Evolutionary conservation across 768 basidiomycete species (phyloP), one percentile per base, ranked within the genome.

Genomic region (Boletus rex-veris): DNA sequence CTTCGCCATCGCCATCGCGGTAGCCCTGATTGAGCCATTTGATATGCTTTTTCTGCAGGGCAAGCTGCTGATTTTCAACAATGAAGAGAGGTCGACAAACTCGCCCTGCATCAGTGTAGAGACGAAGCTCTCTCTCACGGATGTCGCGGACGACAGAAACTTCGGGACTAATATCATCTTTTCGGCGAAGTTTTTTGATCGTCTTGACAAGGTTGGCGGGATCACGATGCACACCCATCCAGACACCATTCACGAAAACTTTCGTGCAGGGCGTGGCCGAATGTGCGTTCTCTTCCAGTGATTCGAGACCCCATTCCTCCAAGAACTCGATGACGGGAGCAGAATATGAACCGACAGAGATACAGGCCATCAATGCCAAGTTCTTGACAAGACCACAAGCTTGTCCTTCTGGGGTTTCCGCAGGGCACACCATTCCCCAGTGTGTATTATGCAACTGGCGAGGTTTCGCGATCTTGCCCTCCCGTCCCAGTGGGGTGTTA

Each of bases 361-460:
- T 97, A 72, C 93, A 96, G 5, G 96, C 77, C 94, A 98, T 96
- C 60, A 98, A 84, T 0, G 97, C 92, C 53, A 99, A 75, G 73
- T 99, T 98, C 77, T 99, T 98, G 73, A 98, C 97, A 41, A 98
- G 82, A 73, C 97, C 97, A 73, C 97, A 99, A 56, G 97, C 97
- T 71, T 98, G 97, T 43, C 97, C 97, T 84, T 99, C 97, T 2
- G 97, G 97, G 4, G 97, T 99, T 72, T 99, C 97, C 37, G 97
- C 97, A 40, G 97, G 97, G 67, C 97, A 99, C 18, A 99, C 97
- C 97, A 99, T 98, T 36, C 97, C 97, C 97, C 97, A 99, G 64
- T 99, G 97, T 1, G 97, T 98, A 65, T 99, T 99, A 72, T 99
- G 97, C 51, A 99, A 77, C 64, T 99, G 97, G 63, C 97, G 97